A percentile compares a stretch with the other conserved stretches of the same genome.
Evolutionary conservation across 306 rosid genomes (phyloP).

Genomic region (Vigna unguiculata): DNA sequence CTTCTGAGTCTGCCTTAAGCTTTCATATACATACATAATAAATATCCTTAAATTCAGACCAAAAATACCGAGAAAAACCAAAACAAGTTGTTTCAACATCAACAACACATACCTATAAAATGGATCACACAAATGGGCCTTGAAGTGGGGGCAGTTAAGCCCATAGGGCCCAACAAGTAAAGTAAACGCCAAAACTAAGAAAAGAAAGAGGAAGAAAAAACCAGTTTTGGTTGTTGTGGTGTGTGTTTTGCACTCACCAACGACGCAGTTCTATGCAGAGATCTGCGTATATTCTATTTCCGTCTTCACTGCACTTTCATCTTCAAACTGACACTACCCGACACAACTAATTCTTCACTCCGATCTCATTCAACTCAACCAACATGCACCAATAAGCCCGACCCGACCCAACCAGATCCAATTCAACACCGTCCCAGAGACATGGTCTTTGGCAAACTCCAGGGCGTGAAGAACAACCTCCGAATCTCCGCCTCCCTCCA

Average conservation of each 20-base stretch:
- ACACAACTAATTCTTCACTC: neutral
- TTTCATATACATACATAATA: neutral
- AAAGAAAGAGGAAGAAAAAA: neutral
- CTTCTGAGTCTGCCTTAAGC: neutral
- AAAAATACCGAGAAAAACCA: neutral
- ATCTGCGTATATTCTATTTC: neutral
- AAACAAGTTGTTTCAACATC: neutral
- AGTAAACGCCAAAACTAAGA: neutral
- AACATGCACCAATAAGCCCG: neutral
- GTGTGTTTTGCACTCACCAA: neutral
- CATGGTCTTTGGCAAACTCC: constrained; percentile 66
- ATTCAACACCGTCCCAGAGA: neutral
- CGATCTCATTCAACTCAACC: neutral
- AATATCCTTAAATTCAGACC: neutral
- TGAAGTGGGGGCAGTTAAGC: neutral
- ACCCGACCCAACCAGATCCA: neutral
- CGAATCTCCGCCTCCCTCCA: constrained; percentile 87
- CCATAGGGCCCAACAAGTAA: neutral
- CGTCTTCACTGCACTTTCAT: neutral
- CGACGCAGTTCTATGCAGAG: neutral
- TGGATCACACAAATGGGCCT: neutral
- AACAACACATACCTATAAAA: no score
- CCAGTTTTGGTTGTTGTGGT: neutral
- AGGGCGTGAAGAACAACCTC: constrained; percentile 51
- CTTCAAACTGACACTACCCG: neutral